Base-by-base conservation (phyloP, 2,329 filamentous ascomycete species). In the Penicillium fuscoglaucum region DNA sequence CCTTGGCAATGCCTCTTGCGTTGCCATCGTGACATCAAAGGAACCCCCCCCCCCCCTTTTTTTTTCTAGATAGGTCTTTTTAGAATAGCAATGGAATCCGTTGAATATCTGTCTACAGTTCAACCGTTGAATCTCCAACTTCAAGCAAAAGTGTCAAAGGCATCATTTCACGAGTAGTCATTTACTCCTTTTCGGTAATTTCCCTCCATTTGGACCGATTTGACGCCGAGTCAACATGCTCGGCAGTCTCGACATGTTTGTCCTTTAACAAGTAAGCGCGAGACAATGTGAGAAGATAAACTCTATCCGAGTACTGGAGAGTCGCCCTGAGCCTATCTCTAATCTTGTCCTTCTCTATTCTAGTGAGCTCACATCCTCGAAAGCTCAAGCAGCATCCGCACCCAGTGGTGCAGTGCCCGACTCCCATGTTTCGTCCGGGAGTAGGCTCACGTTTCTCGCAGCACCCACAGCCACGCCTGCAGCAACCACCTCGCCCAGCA, bases 31-130 rank as follows among this genome's bases (percentile, higher is more conserved):
- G 8, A 26, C 7, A 26, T 44, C 2, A 26, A 9, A 26, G 17
- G 17, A 39, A 8, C 3, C 6, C 1, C 26, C 1, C 15, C 6
- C 1, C 3, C 1, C 15, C 1, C 3, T 17, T 7, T 2, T 4
- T 19, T 7, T 17, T 17, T n/a, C 35, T 39, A 8, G 8, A 10
- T 10, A 39, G 17, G 17, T 10, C 17, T 19, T 39, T 39, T n/a
- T n/a, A n/a, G 3, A 39, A 10, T 44, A 26, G 21, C 8, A 26
- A 26, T 26, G 8, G 15, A 26, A 1, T 26, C 10, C 6, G 3
- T 43, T 43, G 40, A 9, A 8, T 24, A 43, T 17, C 12, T 24
- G 13, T 43, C 7, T 43, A 43, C 15, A 41, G 19, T 12, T 15
- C 39, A 41, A 26, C 21, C 6, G 40, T 21, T 43, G 6, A 43